These are phyloP conservation scores for Tolypocladium sp. DNA, from an alignment of 2,329 filamentous ascomycete genomes.

Conservation along the genomic window DNA sequence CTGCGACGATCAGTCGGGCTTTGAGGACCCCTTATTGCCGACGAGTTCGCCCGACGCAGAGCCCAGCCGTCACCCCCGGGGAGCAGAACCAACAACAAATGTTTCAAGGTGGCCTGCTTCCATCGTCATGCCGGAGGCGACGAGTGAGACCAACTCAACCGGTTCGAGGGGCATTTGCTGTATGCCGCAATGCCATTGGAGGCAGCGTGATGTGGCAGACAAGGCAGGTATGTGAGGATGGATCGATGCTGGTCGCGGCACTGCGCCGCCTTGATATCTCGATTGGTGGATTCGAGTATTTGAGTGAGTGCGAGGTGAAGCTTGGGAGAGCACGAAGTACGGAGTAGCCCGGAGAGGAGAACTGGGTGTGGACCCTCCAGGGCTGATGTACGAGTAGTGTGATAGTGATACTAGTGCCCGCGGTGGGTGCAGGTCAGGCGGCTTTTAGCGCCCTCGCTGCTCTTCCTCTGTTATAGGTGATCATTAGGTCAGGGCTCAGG, in stretches of 20 bases:
- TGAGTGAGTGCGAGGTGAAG: no score
- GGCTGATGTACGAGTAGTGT: background rate
- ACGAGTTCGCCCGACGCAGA: background rate
- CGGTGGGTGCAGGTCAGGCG: background rate
- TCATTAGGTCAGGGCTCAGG: no score
- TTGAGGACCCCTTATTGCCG: background rate
- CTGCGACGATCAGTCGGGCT: background rate
- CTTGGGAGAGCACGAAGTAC: no score
- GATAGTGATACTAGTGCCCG: background rate
- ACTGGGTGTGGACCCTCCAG: background rate
- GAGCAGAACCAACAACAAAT: background rate
- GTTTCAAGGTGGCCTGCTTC: background rate
- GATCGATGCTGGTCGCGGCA: background rate
- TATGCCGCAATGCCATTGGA: background rate
- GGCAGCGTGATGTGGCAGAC: background rate
- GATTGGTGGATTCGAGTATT: no score
- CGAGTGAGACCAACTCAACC: background rate
- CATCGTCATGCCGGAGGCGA: background rate
- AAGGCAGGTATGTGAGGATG: background rate
- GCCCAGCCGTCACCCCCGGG: background rate
- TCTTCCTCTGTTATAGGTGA: background rate
- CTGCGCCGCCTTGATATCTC: no score
- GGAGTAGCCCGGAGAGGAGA: background rate
- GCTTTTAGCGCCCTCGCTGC: background rate
- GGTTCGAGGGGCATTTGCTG: background rate